Base-by-base conservation (phyloP, 2,329 filamentous ascomycete species). In the Fusarium keratoplasticum region DNA sequence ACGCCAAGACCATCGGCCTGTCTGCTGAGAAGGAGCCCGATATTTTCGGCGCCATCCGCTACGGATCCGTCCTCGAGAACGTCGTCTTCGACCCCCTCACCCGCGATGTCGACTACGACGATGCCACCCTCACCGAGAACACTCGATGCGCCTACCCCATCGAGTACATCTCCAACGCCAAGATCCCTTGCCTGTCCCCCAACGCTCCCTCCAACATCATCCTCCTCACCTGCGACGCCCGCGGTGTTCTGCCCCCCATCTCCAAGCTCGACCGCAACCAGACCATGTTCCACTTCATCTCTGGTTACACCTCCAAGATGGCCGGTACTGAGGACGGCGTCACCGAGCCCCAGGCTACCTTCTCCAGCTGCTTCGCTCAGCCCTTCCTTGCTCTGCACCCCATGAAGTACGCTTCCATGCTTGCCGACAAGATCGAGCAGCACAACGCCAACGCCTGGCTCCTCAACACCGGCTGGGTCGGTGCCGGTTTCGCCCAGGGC, bases 251-350 rank as follows among this genome's bases (percentile, higher is more conserved):
- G 66, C 96, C 96, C 66, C 96, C 96, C 58, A 98, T 99, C 86
- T 98, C 95, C 80, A 98, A 98, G 90, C 93, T 99, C 83, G 92
- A 93, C 88, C 91, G 93, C 75, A 91, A 94, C 80, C 96, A 98
- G 88, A 98, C 95, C 84, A 98, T 99, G 96, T 99, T 98, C 93
- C 96, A 99, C 90, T 99, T 99, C 92, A 99, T 99, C 86, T 97
- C 94, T 20, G 96, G 96, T 79, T 99, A 99, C 90, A 99, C 96
- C 75, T 98, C 96, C 82, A 99, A 99, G 92, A 99, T 99, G 96
- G 96, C 96, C 76, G 96, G 96, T 81, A 99, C 96, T 36, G 96
- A 99, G 87, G 95, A 98, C 76, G 96, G 96, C 81, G 92, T 99
- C 76, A 97, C 94, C 11, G 96, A 99, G 87, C 96, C 96, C 75